phyloP scores from a whole-genome alignment of 768 basidiomycete genomes.

The Mycena amicta region DNA sequence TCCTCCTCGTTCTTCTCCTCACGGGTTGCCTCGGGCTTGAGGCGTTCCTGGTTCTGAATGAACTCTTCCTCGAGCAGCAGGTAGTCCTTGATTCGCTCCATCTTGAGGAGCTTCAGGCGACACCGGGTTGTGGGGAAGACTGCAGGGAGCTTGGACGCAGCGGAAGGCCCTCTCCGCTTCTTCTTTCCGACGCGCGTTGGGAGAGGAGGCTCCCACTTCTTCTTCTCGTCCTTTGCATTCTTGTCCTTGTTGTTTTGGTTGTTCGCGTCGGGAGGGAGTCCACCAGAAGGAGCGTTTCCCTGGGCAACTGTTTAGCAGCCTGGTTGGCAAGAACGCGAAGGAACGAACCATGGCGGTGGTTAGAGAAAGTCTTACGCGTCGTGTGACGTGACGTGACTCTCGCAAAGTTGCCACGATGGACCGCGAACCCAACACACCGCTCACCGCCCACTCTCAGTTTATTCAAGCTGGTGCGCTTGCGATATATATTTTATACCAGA shows the following conservation, averaged over 20 bases:
- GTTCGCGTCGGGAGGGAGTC: constrained; percentile 47
- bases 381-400: constrained; percentile 27
- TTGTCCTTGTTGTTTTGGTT: constrained; percentile 37
- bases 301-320: constrained; percentile 34
- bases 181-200: constrained; percentile 97
- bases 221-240: constrained; percentile 58
- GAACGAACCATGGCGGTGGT: constrained; percentile 27
- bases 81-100: constrained; percentile 98
- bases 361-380: constrained; percentile 11
- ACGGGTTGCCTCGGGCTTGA: constrained; percentile 83
- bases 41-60: constrained; percentile 86
- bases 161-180: constrained; percentile 91
- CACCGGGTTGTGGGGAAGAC: constrained; percentile 95
- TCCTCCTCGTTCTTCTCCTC: constrained; percentile 98
- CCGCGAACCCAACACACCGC: constrained; percentile 44
- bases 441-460: constrained; percentile 70
- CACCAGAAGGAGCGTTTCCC: constrained; percentile 78
- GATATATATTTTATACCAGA: background rate
- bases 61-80: constrained; percentile 95
- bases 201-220: constrained; percentile 99
- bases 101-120: constrained; percentile 91
- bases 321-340: constrained; percentile 3
- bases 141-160: constrained; percentile 88
- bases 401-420: constrained; percentile 17
- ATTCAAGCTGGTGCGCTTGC: constrained; percentile 76